Base-by-base conservation (phyloP, 2,329 filamentous ascomycete species). In the Aspergillus calidoustus region DNA sequence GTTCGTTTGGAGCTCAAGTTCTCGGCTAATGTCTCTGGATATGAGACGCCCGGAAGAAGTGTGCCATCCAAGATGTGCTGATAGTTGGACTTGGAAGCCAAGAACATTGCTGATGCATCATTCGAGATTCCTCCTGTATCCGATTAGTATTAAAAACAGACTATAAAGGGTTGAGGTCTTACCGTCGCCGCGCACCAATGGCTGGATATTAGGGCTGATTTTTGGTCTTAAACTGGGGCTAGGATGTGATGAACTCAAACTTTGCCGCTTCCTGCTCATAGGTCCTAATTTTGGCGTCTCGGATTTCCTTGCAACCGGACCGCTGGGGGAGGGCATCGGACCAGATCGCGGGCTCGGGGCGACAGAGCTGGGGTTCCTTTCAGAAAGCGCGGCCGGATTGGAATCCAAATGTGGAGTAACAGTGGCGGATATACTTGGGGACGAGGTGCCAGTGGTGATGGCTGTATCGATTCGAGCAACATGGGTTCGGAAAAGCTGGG, bases 51-150 rank as follows among this genome's bases (percentile, higher is more conserved):
- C 0, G 93, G 93, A 0, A 97, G 87, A 59, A 90, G 89, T 54
- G 93, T 98, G 53, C 95, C 95, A 75, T 98, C 95, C 11, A 99
- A 80, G 43, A 99, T 95, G 70, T 97, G 96, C 72, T 98, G 94
- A 72, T 99, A 99, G 72, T 99, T 99, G 2, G 94, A 98, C 76
- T 98, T 98, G 17, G 91, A 92, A 41, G 93, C 91, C 30, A 99
- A 84, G 49, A 98, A 85, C 30, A 92, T 84, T n/a, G 88, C 86
- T 61, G 87, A 87, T 3, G 84, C 83, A 55, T 88, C 85, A 41
- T 85, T 82, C 22, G 85, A 80, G 17, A 86, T 74, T 41, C 78
- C 79, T 78, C 69, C 60, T 25, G 43, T 22, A 31, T 51, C 31
- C 15, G 23, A 49, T 7, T 25, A 54, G 47, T 17, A 25, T 22